Base-by-base conservation (phyloP, 202 grass and related monocot species). In the Zizania palustris region DNA sequence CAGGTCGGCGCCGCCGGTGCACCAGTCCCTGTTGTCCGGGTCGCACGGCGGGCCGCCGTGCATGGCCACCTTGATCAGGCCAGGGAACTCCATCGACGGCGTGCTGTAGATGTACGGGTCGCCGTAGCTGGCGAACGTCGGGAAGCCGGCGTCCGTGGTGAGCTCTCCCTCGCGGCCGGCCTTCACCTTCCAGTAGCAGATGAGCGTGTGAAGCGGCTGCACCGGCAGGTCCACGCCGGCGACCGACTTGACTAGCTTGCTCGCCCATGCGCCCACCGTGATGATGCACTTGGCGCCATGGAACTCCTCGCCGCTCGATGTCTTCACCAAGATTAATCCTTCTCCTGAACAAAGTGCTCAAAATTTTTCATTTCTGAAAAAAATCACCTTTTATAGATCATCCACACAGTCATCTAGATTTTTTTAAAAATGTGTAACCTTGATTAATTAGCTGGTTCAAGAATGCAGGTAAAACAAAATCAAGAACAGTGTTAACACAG, bases 51-150 rank as follows among this genome's bases (percentile, higher is more conserved):
- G 80, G 3, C 92, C 92, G 5, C 89, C 75, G 35, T 96, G 89
- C 82, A 87, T 74, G 43, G 84, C 84, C 38, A 96, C 81, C 72
- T 96, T 96, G 87, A 96, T 90, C 77, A 96, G 84, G 15, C 89
- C 84, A 0, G 92, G 89, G 79, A 85, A 96, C 82, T 96, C 92
- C 51, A 90, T 65, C 11, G 86, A 87, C 48, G 92, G 89, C 56
- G 89, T 96, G 78, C 92, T 81, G 39, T 96, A 96, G 55, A 96
- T 79, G 86, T 92, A 90, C 0, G 86, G 78, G 0, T 75, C 38
- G 7, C 89, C 89, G 60, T 92, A 96, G 77, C 92, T 90, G 0
- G 89, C 89, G 84, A 96, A 96, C 76, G 92, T 92, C 60, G 92
- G 92, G 61, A 96, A 96, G 3, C 89, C 92, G 70, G 77, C 55